Evolutionary conservation across 148 eudicot genomes (phyloP).

Genomic region (Persicaria tinctoria): DNA sequence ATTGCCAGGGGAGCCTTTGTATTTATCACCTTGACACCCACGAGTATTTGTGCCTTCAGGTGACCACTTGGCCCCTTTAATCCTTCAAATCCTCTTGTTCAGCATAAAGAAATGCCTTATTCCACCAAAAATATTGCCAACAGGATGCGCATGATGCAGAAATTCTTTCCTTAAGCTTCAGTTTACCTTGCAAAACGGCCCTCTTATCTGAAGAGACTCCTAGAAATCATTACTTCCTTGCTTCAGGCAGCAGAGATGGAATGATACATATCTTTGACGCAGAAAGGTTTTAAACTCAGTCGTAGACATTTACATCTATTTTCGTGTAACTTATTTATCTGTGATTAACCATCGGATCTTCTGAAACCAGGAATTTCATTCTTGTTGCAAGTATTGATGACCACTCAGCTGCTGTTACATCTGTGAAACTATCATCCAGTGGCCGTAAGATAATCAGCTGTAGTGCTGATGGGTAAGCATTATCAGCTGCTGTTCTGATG

Average conservation of each 20-base stretch:
- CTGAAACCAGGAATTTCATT: constrained; percentile 33
- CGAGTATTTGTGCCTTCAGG: constrained; percentile 40
- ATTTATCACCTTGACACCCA: constrained; percentile 33
- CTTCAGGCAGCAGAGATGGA: constrained; percentile 41
- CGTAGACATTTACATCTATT: background rate
- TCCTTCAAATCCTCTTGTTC: background rate
- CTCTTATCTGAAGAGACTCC: constrained; percentile 15
- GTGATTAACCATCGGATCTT: background rate
- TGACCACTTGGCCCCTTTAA: constrained; percentile 13
- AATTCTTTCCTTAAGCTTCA: constrained; percentile 41
- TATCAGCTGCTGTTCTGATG: background rate
- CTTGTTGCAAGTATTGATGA: constrained; percentile 33
- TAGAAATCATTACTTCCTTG: constrained; percentile 28
- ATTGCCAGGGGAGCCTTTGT: constrained; percentile 44
- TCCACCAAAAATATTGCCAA: constrained; percentile 10
- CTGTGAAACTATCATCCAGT: constrained; percentile 26
- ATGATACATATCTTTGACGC: constrained; percentile 40
- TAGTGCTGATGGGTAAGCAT: constrained; percentile 35
- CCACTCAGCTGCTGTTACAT: constrained; percentile 38
- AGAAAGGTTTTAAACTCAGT: constrained; percentile 23
- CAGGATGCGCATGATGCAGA: constrained; percentile 45
- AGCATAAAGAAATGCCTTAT: background rate
- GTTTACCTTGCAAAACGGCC: constrained; percentile 18
- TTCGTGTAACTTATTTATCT: background rate
- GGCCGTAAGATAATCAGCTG: constrained; percentile 37